These are phyloP conservation scores for Agaricus bisporus DNA, from an alignment of 768 basidiomycete genomes.

Conservation along the genomic window DNA sequence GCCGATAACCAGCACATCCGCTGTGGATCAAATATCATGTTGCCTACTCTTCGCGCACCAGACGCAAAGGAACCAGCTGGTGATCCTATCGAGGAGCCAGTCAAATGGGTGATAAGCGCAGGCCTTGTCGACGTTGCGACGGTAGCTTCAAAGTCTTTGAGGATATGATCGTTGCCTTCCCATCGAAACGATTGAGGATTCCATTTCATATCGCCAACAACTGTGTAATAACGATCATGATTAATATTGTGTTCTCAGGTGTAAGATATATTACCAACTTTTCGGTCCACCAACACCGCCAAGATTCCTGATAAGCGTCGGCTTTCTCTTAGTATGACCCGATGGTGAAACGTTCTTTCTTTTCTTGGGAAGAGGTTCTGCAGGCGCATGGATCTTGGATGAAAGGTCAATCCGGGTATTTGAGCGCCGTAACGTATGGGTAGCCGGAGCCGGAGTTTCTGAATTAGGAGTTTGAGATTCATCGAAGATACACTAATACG, in stretches of 20 bases:
- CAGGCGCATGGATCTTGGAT: constrained; percentile 25
- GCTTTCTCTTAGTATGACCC: constrained; percentile 53
- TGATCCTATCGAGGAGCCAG: constrained; percentile 80
- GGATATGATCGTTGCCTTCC: constrained; percentile 94
- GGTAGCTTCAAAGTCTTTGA: constrained; percentile 86
- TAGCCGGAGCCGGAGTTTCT: constrained; percentile 34
- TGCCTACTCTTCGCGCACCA: constrained; percentile 87
- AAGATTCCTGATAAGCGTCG: constrained; percentile 83
- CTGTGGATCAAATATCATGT: constrained; percentile 95
- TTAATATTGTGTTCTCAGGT: too few relatives aligned
- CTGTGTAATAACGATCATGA: constrained; percentile 30
- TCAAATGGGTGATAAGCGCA: constrained; percentile 91
- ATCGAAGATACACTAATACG: neutral
- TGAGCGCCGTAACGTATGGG: constrained; percentile 52
- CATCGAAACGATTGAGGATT: constrained; percentile 86
- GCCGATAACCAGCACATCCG: constrained; percentile 95
- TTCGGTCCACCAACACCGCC: constrained; percentile 63
- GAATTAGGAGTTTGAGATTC: constrained; percentile 14
- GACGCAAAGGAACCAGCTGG: constrained; percentile 68
- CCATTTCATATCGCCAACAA: constrained; percentile 96
- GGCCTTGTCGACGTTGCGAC: constrained; percentile 83
- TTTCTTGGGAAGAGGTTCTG: constrained; percentile 39
- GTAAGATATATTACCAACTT: constrained; percentile 35
- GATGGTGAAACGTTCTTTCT: constrained; percentile 47
- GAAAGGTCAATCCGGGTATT: constrained; percentile 50